These are phyloP conservation scores for Gracilaria caudata DNA, from an alignment of 23 red algal species.

Conservation along the genomic window DNA sequence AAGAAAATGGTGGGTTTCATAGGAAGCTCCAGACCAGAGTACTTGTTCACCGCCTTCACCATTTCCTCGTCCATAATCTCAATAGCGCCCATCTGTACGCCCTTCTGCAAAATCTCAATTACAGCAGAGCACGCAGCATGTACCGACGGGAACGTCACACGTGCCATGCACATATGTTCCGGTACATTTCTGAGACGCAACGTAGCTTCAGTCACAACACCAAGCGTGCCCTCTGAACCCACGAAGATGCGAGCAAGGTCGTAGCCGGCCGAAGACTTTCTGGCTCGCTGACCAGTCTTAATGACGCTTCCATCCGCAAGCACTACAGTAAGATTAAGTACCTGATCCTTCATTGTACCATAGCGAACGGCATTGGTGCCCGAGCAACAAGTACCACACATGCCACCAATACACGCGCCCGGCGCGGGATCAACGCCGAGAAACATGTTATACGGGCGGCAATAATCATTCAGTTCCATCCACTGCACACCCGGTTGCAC, in stretches of 20 bases:
- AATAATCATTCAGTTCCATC: slow-evolving; percentile 87
- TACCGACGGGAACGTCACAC: slow-evolving; percentile 80
- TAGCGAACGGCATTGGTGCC: slow-evolving; percentile 93
- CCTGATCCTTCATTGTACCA: slow-evolving; percentile 97
- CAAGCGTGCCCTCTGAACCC: slow-evolving; percentile 94
- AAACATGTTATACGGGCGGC: slow-evolving; percentile 76
- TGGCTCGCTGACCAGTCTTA: slow-evolving; percentile 82
- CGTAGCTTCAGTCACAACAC: slow-evolving; percentile 90
- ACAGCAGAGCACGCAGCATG: slow-evolving; percentile 79
- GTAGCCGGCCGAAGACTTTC: slow-evolving; percentile 91
- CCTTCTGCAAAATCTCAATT: slow-evolving; percentile 79
- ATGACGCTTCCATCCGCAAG: slow-evolving; percentile 85
- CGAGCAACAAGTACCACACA: slow-evolving; percentile 91
- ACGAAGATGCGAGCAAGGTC: slow-evolving; percentile 92
- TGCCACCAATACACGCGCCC: slow-evolving; percentile 94
- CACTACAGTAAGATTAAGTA: slow-evolving; percentile 92
- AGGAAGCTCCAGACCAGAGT: slow-evolving; percentile 54
- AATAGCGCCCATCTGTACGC: slow-evolving; percentile 73
- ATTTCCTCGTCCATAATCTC: slow-evolving; percentile 95
- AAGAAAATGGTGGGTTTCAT: slow-evolving; percentile 85
- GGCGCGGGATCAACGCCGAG: slow-evolving; percentile 89
- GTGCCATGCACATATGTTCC: slow-evolving; percentile 73
- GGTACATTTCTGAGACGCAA: slow-evolving; percentile 80
- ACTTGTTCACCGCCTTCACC: slow-evolving; percentile 93
- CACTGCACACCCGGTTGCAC: slow-evolving; percentile 91